A percentile compares a stretch with the other conserved stretches of the same genome.
These are phyloP conservation scores for Dorcoceras hygrometricum DNA, from an alignment of 257 asterid species.

Conservation along the genomic window DNA sequence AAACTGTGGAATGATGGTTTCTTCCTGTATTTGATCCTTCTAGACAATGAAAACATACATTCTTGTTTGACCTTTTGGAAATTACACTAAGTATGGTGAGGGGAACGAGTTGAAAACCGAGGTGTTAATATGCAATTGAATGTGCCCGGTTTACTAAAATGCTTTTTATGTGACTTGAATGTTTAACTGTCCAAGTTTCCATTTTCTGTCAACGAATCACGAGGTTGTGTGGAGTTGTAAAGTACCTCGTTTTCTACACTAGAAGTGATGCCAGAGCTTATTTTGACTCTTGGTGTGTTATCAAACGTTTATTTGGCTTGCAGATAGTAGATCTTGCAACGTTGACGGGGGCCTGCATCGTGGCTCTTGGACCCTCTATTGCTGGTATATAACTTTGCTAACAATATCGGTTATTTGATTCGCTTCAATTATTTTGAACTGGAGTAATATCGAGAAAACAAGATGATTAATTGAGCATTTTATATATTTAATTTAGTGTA, in stretches of 20 bases:
- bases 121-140: neutral
- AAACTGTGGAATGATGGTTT: neutral
- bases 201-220: neutral
- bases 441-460: neutral
- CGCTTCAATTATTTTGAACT: neutral
- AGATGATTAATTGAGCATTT: neutral
- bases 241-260: neutral
- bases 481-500: neutral
- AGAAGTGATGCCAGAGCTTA: neutral
- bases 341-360: conserved; percentile 81
- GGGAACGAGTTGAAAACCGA: neutral
- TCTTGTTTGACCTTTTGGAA: neutral
- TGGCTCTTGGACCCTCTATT: conserved; percentile 92
- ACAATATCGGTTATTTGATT: conserved; percentile 4
- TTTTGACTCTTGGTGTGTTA: conserved; percentile 17
- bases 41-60: no score
- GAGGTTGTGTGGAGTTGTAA: neutral
- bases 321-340: conserved; percentile 94
- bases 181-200: neutral
- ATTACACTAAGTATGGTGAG: neutral
- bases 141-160: neutral
- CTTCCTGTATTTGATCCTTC: neutral
- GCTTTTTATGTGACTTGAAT: neutral
- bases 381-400: conserved; percentile 51
- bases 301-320: conserved; percentile 21